phyloP scores from a whole-genome alignment of 306 rosid genomes.

The Erythrophleum fordii region DNA sequence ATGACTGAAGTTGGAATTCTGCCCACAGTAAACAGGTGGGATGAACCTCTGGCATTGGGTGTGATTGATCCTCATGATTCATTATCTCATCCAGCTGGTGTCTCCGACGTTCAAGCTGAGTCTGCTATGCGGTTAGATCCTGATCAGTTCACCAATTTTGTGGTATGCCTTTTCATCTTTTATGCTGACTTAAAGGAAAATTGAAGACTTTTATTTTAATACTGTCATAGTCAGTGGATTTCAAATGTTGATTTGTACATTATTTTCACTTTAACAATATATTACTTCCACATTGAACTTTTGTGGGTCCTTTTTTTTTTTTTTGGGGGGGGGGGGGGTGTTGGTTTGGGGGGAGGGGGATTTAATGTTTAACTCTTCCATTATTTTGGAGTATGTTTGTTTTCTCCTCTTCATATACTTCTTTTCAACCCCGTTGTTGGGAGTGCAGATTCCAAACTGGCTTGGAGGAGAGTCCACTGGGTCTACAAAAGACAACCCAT shows the following conservation, averaged over 20 bases:
- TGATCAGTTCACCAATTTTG: constrained; percentile 84
- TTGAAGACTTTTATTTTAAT: constrained; percentile 1
- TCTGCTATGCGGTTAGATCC: constrained; percentile 74
- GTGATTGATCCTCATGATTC: constrained; percentile 97
- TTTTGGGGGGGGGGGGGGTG: neutral
- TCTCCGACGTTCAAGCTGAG: constrained; percentile 89
- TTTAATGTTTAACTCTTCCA: neutral
- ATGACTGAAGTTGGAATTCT: constrained; percentile 85
- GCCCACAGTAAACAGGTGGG: constrained; percentile 80
- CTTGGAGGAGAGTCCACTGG: constrained; percentile 68
- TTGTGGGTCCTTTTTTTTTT: neutral
- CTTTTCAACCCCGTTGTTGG: constrained; percentile 33
- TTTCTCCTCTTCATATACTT: constrained; percentile 27
- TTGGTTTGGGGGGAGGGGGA: neutral
- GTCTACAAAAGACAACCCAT: constrained; percentile 81
- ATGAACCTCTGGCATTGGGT: constrained; percentile 79
- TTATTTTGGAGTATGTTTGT: neutral
- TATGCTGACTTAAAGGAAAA: constrained; percentile 9
- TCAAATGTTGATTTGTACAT: neutral
- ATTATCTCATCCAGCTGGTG: constrained; percentile 98
- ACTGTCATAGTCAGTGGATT: constrained; percentile 13
- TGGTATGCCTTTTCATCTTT: constrained; percentile 57
- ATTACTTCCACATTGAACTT: neutral
- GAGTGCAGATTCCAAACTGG: constrained; percentile 87
- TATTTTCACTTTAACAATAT: constrained; percentile 6